Percentiles rank a stretch among this genome's conserved stretches.
phyloP scores from a whole-genome alignment of 345 rosid species.

The Eucalyptus grandis region DNA sequence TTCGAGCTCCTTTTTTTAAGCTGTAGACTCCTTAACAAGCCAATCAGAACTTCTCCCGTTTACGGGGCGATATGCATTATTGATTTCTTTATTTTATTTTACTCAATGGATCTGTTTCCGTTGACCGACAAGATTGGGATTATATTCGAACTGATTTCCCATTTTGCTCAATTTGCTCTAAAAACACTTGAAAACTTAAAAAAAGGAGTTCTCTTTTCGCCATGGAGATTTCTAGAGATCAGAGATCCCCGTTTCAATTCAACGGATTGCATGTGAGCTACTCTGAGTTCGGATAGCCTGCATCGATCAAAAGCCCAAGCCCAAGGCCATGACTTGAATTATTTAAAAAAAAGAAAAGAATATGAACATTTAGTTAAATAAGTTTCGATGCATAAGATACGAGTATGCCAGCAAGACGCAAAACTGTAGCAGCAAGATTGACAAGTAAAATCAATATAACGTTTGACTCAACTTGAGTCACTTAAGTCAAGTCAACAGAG shows the following conservation, averaged over 20 bases:
- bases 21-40: background rate
- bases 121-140: background rate
- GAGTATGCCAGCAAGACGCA: accelerated
- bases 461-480: accelerated
- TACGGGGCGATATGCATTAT: background rate
- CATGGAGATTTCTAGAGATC: accelerated
- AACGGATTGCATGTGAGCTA: background rate
- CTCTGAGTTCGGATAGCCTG: accelerated
- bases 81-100: background rate
- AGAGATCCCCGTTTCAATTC: background rate
- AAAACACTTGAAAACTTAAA: background rate
- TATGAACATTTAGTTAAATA: background rate
- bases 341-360: background rate
- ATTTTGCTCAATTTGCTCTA: background rate
- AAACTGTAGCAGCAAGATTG: accelerated
- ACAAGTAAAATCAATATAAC: background rate
- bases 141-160: background rate
- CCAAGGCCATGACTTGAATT: accelerated
- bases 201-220: accelerated
- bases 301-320: background rate
- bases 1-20: background rate
- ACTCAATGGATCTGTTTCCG: background rate
- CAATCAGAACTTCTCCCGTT: background rate
- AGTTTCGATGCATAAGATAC: background rate
- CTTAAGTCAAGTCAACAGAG: background rate